Percentiles rank a stretch among this genome's conserved stretches.
Conservation (phyloP, 2,329 filamentous ascomycete species). For the Didymella arachidicola region DNA sequence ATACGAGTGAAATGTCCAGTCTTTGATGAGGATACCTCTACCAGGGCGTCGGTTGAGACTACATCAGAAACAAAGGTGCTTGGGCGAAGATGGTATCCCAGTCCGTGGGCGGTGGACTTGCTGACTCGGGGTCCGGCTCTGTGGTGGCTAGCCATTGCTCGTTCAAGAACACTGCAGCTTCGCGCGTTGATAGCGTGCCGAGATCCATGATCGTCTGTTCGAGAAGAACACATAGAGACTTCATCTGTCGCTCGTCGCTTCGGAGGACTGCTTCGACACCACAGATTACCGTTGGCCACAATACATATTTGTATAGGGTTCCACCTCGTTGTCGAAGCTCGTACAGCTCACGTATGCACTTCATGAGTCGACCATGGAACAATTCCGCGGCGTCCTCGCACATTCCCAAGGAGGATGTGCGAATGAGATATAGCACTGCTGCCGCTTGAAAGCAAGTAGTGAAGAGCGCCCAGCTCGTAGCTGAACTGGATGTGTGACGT, state of each 20-base stretch:
- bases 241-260: not conserved
- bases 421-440: not conserved
- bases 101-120: not conserved
- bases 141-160: not conserved
- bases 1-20: not conserved
- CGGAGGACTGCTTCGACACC: constrained; percentile 1
- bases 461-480: constrained; percentile 5
- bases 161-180: constrained; percentile 1
- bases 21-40: not conserved
- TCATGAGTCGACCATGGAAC: not conserved
- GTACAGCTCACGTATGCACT: not conserved
- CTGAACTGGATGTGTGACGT: not conserved
- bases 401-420: not conserved
- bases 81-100: constrained; percentile 3
- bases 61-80: constrained; percentile 7
- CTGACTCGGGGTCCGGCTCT: not conserved
- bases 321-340: constrained; percentile 2
- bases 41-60: not conserved
- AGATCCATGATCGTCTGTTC: constrained; percentile 12
- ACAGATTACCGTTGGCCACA: constrained; percentile 12
- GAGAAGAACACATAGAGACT: not conserved
- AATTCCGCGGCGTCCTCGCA: not conserved
- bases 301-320: constrained; percentile 4
- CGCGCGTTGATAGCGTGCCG: constrained; percentile 12
- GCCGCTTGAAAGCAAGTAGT: constrained; percentile 8